phyloP scores from a whole-genome alignment of 805 yeast genomes.

The Pichia californica region DNA sequence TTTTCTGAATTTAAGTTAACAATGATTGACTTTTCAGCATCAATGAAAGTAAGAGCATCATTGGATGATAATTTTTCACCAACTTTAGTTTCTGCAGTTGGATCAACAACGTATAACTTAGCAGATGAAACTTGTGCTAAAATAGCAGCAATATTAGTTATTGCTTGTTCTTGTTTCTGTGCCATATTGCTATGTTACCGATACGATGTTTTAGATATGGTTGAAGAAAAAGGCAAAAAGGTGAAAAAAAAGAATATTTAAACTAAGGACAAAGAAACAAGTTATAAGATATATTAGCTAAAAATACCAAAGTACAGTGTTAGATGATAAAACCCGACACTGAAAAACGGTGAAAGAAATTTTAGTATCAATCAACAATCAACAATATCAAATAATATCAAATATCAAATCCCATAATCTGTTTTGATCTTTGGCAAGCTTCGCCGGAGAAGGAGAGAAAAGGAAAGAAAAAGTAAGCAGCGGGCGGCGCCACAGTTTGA shows the following conservation, averaged over 20 bases:
- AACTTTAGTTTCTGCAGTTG: not conserved
- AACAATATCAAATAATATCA: too few species aligned
- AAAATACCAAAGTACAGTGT: too few species aligned
- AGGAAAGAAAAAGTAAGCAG: not conserved
- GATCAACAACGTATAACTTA: constrained; percentile 11
- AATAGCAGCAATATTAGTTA: constrained; percentile 3
- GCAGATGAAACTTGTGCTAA: constrained; percentile 7
- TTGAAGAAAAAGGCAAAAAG: not conserved
- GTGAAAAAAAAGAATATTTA: not conserved
- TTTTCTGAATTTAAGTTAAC: constrained; percentile 38
- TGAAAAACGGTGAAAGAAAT: too few species aligned
- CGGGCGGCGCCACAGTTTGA: not conserved
- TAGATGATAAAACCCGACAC: too few species aligned
- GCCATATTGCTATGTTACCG: too few species aligned
- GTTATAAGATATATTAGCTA: too few species aligned
- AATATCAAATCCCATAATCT: too few species aligned
- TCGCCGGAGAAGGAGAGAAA: too few species aligned
- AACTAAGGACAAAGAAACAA: too few species aligned
- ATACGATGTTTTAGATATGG: too few species aligned
- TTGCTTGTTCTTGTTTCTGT: constrained; percentile 9
- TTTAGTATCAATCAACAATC: too few species aligned
- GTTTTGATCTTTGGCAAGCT: too few species aligned
- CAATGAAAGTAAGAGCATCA: constrained; percentile 47
- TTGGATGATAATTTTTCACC: constrained; percentile 30
- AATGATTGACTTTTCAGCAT: constrained; percentile 30